Percentiles rank a stretch among this genome's conserved stretches.
Evolutionary conservation across 1,284 basidiomycete species (phyloP).

Genomic region (Cryptococcus sp.): DNA sequence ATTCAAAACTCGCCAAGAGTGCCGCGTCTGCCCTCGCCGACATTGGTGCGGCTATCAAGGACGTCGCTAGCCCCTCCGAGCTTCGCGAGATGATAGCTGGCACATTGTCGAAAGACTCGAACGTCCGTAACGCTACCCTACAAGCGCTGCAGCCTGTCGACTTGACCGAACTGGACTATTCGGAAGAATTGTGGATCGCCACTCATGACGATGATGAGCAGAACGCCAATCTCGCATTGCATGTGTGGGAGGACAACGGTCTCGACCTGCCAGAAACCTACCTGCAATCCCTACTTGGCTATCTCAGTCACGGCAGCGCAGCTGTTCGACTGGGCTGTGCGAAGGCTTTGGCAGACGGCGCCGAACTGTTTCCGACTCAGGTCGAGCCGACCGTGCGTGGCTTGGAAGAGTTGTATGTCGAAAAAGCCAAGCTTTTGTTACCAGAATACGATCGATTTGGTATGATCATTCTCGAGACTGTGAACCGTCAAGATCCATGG

Average conservation of each 20-base stretch:
- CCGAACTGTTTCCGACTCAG: conserved; percentile 72
- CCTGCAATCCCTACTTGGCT: conserved; percentile 64
- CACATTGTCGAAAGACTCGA: conserved; percentile 81
- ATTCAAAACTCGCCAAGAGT: conserved; percentile 82
- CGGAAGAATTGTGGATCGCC: conserved; percentile 82
- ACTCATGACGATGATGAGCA: conserved; percentile 91
- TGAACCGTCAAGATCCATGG: conserved; percentile 95
- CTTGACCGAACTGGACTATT: conserved; percentile 92
- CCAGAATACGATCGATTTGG: conserved; percentile 92
- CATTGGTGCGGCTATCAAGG: conserved; percentile 77
- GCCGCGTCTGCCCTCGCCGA: conserved; percentile 81
- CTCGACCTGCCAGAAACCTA: conserved; percentile 81
- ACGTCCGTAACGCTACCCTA: conserved; percentile 85
- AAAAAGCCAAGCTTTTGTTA: conserved; percentile 82
- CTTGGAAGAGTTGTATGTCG: conserved; percentile 75
- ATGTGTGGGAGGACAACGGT: conserved; percentile 95
- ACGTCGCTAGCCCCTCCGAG: conserved; percentile 66
- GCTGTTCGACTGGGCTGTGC: conserved; percentile 80
- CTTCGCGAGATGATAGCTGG: conserved; percentile 68
- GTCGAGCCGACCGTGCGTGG: conserved; percentile 58
- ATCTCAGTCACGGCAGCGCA: conserved; percentile 75
- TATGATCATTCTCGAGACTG: conserved; percentile 86
- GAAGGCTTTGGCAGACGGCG: conserved; percentile 73
- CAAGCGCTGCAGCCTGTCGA: conserved; percentile 92
- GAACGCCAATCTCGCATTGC: conserved; percentile 77